Conservation (phyloP, 192 early-diverging fungal genomes). For the Haplosporangium gracile region DNA sequence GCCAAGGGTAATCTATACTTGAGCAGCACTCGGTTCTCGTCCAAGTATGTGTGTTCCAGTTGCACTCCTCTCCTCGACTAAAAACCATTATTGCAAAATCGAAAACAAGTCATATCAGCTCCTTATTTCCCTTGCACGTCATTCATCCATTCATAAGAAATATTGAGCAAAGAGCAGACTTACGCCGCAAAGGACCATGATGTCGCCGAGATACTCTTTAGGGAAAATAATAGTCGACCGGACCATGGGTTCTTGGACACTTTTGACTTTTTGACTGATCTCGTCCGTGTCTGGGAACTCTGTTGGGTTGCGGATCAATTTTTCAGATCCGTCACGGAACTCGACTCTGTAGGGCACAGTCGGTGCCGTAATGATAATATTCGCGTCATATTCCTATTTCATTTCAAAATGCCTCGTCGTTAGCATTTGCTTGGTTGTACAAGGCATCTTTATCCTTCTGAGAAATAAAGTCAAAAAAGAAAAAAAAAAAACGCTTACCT, state of each 20-base stretch:
- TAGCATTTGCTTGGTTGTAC: background rate
- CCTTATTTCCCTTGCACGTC: background rate
- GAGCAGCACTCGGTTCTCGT: constrained; percentile 86
- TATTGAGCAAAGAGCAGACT: background rate
- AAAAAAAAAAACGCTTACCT: constrained; percentile 53
- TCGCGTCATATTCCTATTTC: constrained; percentile 88
- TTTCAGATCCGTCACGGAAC: constrained; percentile 57
- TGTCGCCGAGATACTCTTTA: constrained; percentile 78
- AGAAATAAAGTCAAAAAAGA: constrained; percentile 1
- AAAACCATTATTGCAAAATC: background rate
- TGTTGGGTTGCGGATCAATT: constrained; percentile 83
- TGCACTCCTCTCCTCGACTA: constrained; percentile 86
- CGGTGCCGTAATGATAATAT: constrained; percentile 91
- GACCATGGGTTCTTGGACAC: constrained; percentile 93
- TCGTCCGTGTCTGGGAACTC: constrained; percentile 90
- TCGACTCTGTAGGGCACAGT: constrained; percentile 91
- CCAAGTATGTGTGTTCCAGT: constrained; percentile 89
- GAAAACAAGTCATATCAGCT: background rate
- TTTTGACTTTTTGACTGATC: constrained; percentile 69
- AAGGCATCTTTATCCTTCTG: background rate
- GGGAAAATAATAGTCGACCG: constrained; percentile 94
- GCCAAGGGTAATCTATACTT: constrained; percentile 91
- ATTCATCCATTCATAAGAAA: background rate
- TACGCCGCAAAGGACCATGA: constrained; percentile 84
- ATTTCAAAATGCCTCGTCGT: background rate